A percentile compares a stretch with the other conserved stretches of the same genome.
Evolutionary conservation across 805 yeast species (phyloP).

Genomic region (Pichia rugopelliculosa): DNA sequence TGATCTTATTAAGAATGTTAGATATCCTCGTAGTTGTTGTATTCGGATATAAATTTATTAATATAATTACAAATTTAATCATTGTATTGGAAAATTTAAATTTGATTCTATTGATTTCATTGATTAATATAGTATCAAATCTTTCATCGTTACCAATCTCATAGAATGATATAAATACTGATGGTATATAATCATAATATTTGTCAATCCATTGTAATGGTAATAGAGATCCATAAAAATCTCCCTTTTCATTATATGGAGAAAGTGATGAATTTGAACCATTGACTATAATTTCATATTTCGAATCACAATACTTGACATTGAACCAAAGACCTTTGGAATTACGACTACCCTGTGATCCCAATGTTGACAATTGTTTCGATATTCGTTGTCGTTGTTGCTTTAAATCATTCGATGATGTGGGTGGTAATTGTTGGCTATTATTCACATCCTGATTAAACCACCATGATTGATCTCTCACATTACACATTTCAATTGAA

Average conservation of each 20-base stretch:
- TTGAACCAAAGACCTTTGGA: slow-evolving; percentile 10
- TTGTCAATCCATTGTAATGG: slow-evolving; percentile 47
- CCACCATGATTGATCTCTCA: slow-evolving; percentile 10
- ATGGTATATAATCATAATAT: slow-evolving; percentile 41
- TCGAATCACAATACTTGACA: slow-evolving; percentile 6
- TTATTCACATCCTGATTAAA: background rate
- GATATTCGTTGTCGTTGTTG: slow-evolving; percentile 1
- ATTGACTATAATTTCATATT: slow-evolving; percentile 8
- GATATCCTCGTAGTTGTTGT: background rate
- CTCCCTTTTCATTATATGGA: slow-evolving; percentile 35
- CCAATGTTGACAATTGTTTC: background rate
- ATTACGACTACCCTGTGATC: background rate
- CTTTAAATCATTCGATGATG: background rate
- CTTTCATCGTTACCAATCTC: slow-evolving; percentile 26
- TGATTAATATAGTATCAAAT: slow-evolving; percentile 24
- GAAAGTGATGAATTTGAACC: slow-evolving; percentile 30
- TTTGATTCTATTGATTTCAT: slow-evolving; percentile 32
- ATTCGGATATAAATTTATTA: background rate
- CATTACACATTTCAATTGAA: slow-evolving; percentile 5
- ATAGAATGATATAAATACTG: slow-evolving; percentile 39
- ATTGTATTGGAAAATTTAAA: slow-evolving; percentile 20
- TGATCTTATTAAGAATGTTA: background rate
- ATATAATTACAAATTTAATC: slow-evolving; percentile 5
- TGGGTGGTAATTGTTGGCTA: background rate
- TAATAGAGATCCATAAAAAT: slow-evolving; percentile 36